Evolutionary conservation across 148 eudicot species (phyloP).

Genomic region (Chenopodium suecicum): DNA sequence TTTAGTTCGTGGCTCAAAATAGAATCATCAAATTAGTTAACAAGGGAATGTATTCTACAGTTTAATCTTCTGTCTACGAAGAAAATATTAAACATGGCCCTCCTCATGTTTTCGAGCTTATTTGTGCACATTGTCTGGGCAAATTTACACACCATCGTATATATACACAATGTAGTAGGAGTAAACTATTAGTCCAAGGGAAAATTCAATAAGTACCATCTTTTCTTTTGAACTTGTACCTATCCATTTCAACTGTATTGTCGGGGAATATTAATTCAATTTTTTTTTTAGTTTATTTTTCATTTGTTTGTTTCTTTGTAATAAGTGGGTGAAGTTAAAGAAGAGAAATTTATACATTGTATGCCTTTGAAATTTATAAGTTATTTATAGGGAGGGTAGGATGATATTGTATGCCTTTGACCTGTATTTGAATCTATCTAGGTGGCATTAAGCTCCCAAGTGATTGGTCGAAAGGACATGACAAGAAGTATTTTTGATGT

Average conservation of each 20-base stretch:
- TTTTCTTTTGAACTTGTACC: background rate
- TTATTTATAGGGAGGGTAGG: background rate
- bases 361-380: background rate
- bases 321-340: background rate
- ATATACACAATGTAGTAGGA: too few species aligned
- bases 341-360: background rate
- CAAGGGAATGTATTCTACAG: background rate
- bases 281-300: too few species aligned
- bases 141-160: too few species aligned
- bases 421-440: conserved; percentile 18
- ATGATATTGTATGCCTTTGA: background rate
- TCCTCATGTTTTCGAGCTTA: background rate
- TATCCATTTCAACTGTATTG: background rate
- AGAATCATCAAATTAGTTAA: too few species aligned
- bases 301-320: background rate
- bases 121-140: background rate
- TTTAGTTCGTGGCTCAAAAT: too few species aligned
- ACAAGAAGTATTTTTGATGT: conserved; percentile 81
- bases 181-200: too few species aligned
- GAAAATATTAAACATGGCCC: background rate
- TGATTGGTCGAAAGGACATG: conserved; percentile 88
- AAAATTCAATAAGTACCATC: too few species aligned
- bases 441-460: conserved; percentile 59
- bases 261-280: background rate
- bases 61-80: background rate